A percentile compares a stretch with the other conserved stretches of the same genome.
Conservation (phyloP, 192 early-diverging fungal species). For the Backusella tarrabulga region DNA sequence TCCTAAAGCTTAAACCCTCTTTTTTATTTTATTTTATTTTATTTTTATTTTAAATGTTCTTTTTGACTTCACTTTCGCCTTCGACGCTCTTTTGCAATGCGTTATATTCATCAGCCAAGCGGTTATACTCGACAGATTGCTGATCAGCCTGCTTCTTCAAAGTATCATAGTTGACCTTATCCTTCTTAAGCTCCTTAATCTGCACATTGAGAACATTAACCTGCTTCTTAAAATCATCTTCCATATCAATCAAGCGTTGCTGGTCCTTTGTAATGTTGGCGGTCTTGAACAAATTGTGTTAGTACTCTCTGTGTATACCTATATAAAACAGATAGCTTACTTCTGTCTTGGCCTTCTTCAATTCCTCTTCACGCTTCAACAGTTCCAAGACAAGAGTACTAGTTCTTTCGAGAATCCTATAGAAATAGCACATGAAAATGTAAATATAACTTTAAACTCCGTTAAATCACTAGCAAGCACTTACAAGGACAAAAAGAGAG, state of each 20-base stretch:
- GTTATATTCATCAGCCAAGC: conserved; percentile 30
- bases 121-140: conserved; percentile 26
- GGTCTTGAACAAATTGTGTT: not conserved
- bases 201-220: conserved; percentile 12
- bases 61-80: conserved; percentile 26
- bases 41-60: conserved; percentile 23
- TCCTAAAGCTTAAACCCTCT: no score
- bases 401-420: conserved; percentile 55
- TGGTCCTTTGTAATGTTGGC: conserved; percentile 18
- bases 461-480: not conserved
- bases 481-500: conserved; percentile 58
- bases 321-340: not conserved
- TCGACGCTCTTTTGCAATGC: conserved; percentile 9
- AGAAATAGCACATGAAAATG: not conserved
- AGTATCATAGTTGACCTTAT: conserved; percentile 33
- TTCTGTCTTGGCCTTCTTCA: conserved; percentile 21
- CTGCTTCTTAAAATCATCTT: conserved; percentile 23
- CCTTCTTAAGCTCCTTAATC: conserved; percentile 25
- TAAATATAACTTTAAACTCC: not conserved
- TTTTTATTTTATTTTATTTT: not conserved
- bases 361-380: conserved; percentile 47
- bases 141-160: conserved; percentile 32
- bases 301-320: not conserved
- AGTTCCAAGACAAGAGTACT: conserved; percentile 48
- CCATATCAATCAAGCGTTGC: conserved; percentile 29